Evolutionary conservation across 2,329 filamentous ascomycete genomes (phyloP).

Genomic region (Trichoderma semiorbis): DNA sequence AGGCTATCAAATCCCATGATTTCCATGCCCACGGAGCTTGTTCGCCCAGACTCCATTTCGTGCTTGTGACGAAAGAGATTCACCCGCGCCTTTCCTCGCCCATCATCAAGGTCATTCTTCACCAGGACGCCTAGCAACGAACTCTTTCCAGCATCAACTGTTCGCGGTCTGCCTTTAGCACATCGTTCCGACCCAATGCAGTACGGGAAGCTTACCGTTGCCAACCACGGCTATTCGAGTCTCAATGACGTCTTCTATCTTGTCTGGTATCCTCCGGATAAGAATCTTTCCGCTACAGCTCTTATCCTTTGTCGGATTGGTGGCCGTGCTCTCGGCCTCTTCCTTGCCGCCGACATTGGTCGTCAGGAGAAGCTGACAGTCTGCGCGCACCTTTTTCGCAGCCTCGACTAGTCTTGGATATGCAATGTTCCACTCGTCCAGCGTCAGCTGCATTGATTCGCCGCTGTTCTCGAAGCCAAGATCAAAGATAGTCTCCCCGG

Average conservation of each 20-base stretch:
- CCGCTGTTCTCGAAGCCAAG: slow-evolving; percentile 87
- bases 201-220: slow-evolving; percentile 59
- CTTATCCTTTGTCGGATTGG: slow-evolving; percentile 61
- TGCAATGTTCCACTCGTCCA: slow-evolving; percentile 72
- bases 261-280: slow-evolving; percentile 69
- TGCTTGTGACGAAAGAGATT: slow-evolving; percentile 98
- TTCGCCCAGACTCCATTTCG: slow-evolving; percentile 91
- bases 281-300: slow-evolving; percentile 83
- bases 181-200: background rate
- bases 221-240: slow-evolving; percentile 95
- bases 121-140: slow-evolving; percentile 94
- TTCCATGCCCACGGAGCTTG: slow-evolving; percentile 96
- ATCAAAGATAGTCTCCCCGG: slow-evolving; percentile 88
- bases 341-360: slow-evolving; percentile 78
- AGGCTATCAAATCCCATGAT: slow-evolving; percentile 94
- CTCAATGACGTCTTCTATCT: slow-evolving; percentile 86
- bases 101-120: slow-evolving; percentile 92
- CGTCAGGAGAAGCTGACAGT: slow-evolving; percentile 82
- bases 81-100: slow-evolving; percentile 85
- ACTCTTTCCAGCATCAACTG: slow-evolving; percentile 92
- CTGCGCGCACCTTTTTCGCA: slow-evolving; percentile 62
- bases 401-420: slow-evolving; percentile 62
- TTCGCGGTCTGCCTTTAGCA: background rate
- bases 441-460: slow-evolving; percentile 74
- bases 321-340: slow-evolving; percentile 60